Percentiles rank a stretch among this genome's conserved stretches.
These are phyloP conservation scores for Xylaria grammica DNA, from an alignment of 495 filamentous ascomycete species.

Conservation along the genomic window DNA sequence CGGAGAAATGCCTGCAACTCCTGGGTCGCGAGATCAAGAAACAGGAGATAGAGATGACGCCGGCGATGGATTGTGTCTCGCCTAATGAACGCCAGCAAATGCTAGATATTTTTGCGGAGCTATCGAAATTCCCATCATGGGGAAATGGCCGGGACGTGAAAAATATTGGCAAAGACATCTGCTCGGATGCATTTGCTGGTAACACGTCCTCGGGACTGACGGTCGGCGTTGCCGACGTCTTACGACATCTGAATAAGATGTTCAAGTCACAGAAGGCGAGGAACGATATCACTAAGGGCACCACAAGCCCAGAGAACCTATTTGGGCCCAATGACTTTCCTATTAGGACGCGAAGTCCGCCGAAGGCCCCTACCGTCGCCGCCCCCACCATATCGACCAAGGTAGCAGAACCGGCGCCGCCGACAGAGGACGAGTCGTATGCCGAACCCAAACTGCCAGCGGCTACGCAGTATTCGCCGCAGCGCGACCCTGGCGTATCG, in stretches of 20 bases:
- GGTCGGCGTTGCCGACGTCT: constrained; percentile 18
- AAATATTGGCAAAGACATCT: constrained; percentile 41
- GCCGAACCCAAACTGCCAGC: background rate
- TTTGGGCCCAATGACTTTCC: background rate
- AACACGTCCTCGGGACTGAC: constrained; percentile 5
- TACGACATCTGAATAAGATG: constrained; percentile 17
- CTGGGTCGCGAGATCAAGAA: constrained; percentile 34
- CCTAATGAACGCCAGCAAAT: constrained; percentile 20
- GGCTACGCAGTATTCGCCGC: background rate
- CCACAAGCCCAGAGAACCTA: background rate
- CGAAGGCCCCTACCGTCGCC: background rate
- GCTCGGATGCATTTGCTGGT: constrained; percentile 18
- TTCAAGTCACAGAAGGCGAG: constrained; percentile 4
- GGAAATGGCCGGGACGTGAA: constrained; percentile 54
- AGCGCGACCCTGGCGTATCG: constrained; percentile 61
- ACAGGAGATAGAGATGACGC: background rate
- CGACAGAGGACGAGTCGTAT: background rate
- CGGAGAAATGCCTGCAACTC: constrained; percentile 54
- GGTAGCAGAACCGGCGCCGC: background rate
- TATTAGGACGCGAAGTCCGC: background rate
- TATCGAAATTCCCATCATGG: constrained; percentile 42
- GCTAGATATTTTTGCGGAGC: constrained; percentile 24
- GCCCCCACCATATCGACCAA: background rate
- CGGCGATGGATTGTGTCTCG: constrained; percentile 18
- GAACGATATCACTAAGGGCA: background rate